Evolutionary conservation across 352 stramenopile genomes (phyloP).

Genomic region (Globisporangium splendens): DNA sequence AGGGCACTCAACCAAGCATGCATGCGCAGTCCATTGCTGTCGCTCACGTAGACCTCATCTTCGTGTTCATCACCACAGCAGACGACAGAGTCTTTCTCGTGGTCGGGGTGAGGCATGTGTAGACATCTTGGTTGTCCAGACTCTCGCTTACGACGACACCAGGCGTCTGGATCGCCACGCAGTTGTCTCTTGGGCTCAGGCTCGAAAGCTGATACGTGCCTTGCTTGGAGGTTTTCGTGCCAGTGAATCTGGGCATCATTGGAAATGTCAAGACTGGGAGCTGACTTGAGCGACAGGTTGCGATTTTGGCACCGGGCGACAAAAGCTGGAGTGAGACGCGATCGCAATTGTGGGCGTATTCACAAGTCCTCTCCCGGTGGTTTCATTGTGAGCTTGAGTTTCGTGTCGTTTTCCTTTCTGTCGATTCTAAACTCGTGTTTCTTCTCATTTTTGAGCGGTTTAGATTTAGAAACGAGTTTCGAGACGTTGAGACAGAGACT

Average conservation of each 20-base stretch:
- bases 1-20: slow-evolving; percentile 6
- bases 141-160: background rate
- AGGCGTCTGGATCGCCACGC: slow-evolving; percentile 7
- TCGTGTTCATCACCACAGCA: background rate
- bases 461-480: background rate
- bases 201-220: slow-evolving; percentile 1
- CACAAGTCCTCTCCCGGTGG: too few species aligned
- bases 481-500: background rate
- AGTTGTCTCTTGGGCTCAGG: slow-evolving; percentile 7
- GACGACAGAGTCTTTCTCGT: background rate
- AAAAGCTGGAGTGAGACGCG: too few species aligned
- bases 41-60: background rate
- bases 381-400: too few species aligned
- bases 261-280: too few species aligned
- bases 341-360: too few species aligned
- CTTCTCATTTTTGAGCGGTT: background rate
- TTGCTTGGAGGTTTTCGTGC: background rate
- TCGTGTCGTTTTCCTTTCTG: background rate
- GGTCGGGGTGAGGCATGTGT: background rate
- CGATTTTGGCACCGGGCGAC: too few species aligned
- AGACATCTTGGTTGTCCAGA: background rate
- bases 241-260: too few species aligned
- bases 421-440: background rate
- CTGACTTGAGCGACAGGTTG: too few species aligned
- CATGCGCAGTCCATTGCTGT: slow-evolving; percentile 12